phyloP scores from a whole-genome alignment of 164 flowering plant species.

The Sextonia rubra region DNA sequence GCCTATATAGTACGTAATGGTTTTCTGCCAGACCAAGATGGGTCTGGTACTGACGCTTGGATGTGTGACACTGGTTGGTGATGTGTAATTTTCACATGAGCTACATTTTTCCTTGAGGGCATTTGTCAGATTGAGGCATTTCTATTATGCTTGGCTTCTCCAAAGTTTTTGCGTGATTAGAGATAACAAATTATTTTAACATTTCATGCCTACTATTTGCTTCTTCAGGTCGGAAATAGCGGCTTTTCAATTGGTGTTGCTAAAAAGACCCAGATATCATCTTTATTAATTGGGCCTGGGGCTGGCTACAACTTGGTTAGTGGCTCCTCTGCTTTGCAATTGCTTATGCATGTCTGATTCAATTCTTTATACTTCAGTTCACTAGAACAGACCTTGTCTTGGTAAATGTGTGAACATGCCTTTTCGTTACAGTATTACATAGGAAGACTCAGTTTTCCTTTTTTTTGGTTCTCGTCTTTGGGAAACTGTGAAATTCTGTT shows the following conservation, averaged over 20 bases:
- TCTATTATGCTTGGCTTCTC: not conserved
- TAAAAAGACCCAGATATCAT: constrained; percentile 36
- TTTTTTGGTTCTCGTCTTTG: too few relatives aligned
- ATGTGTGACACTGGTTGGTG: too few relatives aligned
- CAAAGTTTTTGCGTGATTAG: not conserved
- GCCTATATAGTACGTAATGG: too few relatives aligned
- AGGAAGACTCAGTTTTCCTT: too few relatives aligned
- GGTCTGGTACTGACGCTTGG: too few relatives aligned
- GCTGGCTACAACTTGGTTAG: constrained; percentile 93
- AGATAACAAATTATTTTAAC: not conserved
- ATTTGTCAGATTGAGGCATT: not conserved
- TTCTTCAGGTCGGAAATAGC: constrained; percentile 49
- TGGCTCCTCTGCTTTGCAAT: constrained; percentile 2
- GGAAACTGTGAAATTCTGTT: too few relatives aligned
- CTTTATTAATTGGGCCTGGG: constrained; percentile 92
- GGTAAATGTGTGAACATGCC: too few relatives aligned
- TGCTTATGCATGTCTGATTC: too few relatives aligned
- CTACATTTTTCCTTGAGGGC: not conserved
- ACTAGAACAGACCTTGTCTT: too few relatives aligned
- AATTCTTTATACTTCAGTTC: too few relatives aligned
- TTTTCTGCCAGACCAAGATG: too few relatives aligned
- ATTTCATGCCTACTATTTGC: not conserved
- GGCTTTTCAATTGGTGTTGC: constrained; percentile 84
- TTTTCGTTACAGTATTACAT: too few relatives aligned
- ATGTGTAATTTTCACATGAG: not conserved